These are phyloP conservation scores for Trichocladium antarcticum DNA, from an alignment of 495 filamentous ascomycete genomes.

Conservation along the genomic window DNA sequence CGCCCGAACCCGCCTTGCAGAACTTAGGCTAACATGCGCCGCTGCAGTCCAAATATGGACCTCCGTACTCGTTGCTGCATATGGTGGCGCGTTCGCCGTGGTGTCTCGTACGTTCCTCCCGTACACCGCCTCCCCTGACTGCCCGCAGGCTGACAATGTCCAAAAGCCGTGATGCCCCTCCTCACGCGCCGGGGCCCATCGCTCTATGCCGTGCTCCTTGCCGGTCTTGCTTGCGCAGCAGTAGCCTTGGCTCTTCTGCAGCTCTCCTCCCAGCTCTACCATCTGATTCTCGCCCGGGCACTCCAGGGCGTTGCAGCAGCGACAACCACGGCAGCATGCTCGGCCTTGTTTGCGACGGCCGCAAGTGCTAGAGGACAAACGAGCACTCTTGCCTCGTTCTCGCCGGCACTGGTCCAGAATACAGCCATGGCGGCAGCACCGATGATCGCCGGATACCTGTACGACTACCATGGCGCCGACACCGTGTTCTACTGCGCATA, in stretches of 20 bases:
- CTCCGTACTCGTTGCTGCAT: conserved; percentile 20
- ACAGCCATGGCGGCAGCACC: conserved; percentile 18
- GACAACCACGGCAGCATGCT: conserved; percentile 14
- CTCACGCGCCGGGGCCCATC: conserved; percentile 9
- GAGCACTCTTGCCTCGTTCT: conserved; percentile 6
- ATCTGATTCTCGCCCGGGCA: conserved; percentile 17
- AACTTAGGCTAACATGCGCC: not conserved
- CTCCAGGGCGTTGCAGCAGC: conserved; percentile 21
- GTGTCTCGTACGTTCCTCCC: conserved; percentile 18
- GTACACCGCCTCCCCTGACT: not conserved
- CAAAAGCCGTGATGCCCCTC: conserved; percentile 19
- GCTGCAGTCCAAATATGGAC: conserved; percentile 22
- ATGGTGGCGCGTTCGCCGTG: conserved; percentile 21
- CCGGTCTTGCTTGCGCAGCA: conserved; percentile 14
- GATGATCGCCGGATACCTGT: conserved; percentile 10
- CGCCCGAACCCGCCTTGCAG: no score
- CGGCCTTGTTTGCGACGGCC: conserved; percentile 7
- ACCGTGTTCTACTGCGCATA: conserved; percentile 22
- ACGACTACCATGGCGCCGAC: conserved; percentile 8
- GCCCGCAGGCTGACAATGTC: not conserved
- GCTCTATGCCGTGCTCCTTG: conserved; percentile 9
- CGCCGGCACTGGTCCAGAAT: conserved; percentile 18
- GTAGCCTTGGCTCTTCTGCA: conserved; percentile 19
- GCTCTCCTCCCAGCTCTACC: conserved; percentile 5
- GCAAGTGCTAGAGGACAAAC: not conserved